Evolutionary conservation across 73 alveolate species (phyloP).

Genomic region (Tetrahymena malaccensis): DNA sequence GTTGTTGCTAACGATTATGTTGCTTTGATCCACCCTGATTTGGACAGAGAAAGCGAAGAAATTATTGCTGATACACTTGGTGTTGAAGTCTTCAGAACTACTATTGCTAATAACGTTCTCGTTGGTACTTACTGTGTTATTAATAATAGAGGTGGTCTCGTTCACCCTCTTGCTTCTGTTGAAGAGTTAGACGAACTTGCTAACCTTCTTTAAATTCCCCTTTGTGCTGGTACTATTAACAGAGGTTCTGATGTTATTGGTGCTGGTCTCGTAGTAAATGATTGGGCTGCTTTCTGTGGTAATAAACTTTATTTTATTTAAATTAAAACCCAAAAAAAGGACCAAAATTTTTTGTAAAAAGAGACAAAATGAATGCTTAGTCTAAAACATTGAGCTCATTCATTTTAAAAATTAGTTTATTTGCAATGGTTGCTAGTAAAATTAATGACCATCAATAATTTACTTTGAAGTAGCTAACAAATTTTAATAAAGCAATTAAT

Average conservation of each 20-base stretch:
- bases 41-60: slow-evolving; percentile 98
- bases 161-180: slow-evolving; percentile 93
- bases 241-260: slow-evolving; percentile 96
- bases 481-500: no score
- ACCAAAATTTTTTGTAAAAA: no score
- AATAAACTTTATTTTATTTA: neutral
- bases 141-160: slow-evolving; percentile 94
- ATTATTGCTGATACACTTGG: slow-evolving; percentile 91
- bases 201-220: slow-evolving; percentile 81
- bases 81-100: slow-evolving; percentile 97
- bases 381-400: no score
- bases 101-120: slow-evolving; percentile 89
- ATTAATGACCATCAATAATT: no score
- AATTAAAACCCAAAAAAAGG: neutral
- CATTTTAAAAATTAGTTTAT: neutral
- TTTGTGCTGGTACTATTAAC: slow-evolving; percentile 98
- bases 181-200: slow-evolving; percentile 95
- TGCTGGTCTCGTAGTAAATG: slow-evolving; percentile 97
- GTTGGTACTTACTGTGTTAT: slow-evolving; percentile 94
- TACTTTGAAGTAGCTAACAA: neutral
- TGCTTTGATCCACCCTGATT: slow-evolving; percentile 97
- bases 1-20: slow-evolving; percentile 96
- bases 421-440: neutral
- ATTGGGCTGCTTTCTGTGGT: slow-evolving; percentile 95
- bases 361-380: neutral